Percentiles rank a stretch among this genome's conserved stretches.
Evolutionary conservation across 345 rosid species (phyloP).

Genomic region (Orychophragmus violaceus): DNA sequence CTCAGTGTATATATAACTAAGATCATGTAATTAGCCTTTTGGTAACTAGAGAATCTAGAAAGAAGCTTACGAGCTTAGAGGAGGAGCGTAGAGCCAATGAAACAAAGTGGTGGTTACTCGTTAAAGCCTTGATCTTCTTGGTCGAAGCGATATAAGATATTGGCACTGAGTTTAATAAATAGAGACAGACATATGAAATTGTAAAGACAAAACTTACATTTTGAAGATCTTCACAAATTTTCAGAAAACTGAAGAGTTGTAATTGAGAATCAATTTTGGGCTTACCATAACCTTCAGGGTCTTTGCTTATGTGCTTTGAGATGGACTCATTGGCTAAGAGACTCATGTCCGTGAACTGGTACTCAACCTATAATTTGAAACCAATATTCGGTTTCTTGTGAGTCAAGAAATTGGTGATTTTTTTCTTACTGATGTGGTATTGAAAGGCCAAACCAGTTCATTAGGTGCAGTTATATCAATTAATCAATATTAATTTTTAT

Average conservation of each 20-base stretch:
- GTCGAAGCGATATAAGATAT: conserved; percentile 65
- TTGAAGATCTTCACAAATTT: neutral
- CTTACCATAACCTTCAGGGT: conserved; percentile 91
- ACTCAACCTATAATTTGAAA: conserved; percentile 56
- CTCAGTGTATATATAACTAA: neutral
- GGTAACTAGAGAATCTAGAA: neutral
- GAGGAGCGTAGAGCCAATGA: conserved; percentile 74
- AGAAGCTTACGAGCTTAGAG: conserved; percentile 65
- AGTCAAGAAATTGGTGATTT: conserved; percentile 3
- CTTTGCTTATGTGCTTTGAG: conserved; percentile 73
- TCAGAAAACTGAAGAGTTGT: neutral
- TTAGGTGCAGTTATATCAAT: neutral
- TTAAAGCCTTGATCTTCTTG: conserved; percentile 77
- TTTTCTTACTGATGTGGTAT: neutral
- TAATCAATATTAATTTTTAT: neutral
- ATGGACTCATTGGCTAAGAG: conserved; percentile 84
- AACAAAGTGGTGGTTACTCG: conserved; percentile 52
- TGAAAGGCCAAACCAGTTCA: neutral
- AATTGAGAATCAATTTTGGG: neutral
- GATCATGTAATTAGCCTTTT: neutral
- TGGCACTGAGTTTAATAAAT: conserved; percentile 45
- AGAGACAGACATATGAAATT: neutral
- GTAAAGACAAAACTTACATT: neutral
- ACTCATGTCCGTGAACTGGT: conserved; percentile 87
- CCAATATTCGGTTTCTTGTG: neutral